A percentile compares a stretch with the other conserved stretches of the same genome.
These are phyloP conservation scores for Patellifolia procumbens DNA, from an alignment of 179 eudicot species.

Conservation along the genomic window DNA sequence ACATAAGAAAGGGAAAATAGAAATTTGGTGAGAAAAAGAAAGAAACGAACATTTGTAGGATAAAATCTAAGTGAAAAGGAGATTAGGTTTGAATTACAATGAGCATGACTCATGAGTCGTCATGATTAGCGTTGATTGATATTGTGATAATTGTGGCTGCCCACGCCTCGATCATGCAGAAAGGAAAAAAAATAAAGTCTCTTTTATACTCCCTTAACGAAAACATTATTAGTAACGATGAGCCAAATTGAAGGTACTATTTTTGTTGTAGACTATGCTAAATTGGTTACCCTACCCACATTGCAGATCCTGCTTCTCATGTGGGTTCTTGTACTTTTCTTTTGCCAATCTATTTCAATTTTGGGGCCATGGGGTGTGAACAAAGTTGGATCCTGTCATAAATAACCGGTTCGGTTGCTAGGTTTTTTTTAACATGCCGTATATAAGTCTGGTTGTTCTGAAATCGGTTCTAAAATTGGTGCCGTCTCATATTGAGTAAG, in stretches of 20 bases:
- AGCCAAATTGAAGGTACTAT: conserved; percentile 6
- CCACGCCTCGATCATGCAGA: conserved; percentile 25
- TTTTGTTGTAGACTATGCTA: neutral
- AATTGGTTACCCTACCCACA: neutral
- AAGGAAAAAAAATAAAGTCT: too few relatives aligned
- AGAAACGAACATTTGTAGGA: neutral
- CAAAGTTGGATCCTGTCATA: too few relatives aligned
- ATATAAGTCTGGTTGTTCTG: too few relatives aligned
- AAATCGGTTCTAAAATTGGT: too few relatives aligned
- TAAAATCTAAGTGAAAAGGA: neutral
- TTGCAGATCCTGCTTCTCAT: neutral
- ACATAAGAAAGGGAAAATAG: neutral
- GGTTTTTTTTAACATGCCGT: too few relatives aligned
- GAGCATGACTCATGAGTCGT: conserved; percentile 18
- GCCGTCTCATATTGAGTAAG: too few relatives aligned
- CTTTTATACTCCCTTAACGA: too few relatives aligned
- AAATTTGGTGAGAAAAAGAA: neutral
- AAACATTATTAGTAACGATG: conserved; percentile 9
- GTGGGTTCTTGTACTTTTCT: neutral
- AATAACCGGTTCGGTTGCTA: too few relatives aligned
- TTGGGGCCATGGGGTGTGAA: too few relatives aligned
- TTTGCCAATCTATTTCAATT: too few relatives aligned
- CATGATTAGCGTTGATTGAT: conserved; percentile 16
- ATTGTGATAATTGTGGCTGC: conserved; percentile 26
- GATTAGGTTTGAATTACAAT: neutral